These are phyloP conservation scores for Fomitopsis schrenkii DNA, from an alignment of 1,284 basidiomycete genomes.

Conservation along the genomic window DNA sequence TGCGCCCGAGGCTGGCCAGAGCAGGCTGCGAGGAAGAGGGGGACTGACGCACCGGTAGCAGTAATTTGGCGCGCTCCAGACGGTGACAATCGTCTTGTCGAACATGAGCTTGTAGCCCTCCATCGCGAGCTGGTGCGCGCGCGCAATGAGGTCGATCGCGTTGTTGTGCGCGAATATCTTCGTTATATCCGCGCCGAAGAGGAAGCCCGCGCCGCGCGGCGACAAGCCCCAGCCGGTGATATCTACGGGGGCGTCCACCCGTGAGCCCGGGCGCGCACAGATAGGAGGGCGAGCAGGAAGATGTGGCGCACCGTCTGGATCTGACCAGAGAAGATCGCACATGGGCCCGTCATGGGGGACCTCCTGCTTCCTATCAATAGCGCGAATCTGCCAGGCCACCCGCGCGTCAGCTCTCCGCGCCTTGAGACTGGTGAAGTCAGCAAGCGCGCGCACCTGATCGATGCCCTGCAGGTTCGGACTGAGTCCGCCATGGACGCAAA, in stretches of 20 bases:
- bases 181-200: constrained; percentile 93
- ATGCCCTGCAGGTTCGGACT: constrained; percentile 83
- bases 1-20: background rate
- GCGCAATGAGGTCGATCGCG: constrained; percentile 90
- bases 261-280: background rate
- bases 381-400: constrained; percentile 67
- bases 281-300: constrained; percentile 4
- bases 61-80: constrained; percentile 99
- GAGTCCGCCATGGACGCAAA: constrained; percentile 91
- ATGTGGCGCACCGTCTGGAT: constrained; percentile 78
- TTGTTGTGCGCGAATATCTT: constrained; percentile 89
- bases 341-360: constrained; percentile 99
- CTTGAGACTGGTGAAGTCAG: background rate
- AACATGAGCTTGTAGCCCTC: constrained; percentile 99
- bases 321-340: constrained; percentile 98
- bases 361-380: constrained; percentile 96
- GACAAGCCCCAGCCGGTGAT: constrained; percentile 94
- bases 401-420: background rate
- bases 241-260: constrained; percentile 41
- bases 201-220: constrained; percentile 93
- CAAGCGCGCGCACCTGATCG: constrained; percentile 70
- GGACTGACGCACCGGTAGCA: constrained; percentile 77
- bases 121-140: constrained; percentile 98
- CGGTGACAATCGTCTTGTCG: constrained; percentile 92
- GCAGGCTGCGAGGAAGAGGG: background rate